Conservation (phyloP, 768 basidiomycete species). For the Pleurotus sapidus region DNA sequence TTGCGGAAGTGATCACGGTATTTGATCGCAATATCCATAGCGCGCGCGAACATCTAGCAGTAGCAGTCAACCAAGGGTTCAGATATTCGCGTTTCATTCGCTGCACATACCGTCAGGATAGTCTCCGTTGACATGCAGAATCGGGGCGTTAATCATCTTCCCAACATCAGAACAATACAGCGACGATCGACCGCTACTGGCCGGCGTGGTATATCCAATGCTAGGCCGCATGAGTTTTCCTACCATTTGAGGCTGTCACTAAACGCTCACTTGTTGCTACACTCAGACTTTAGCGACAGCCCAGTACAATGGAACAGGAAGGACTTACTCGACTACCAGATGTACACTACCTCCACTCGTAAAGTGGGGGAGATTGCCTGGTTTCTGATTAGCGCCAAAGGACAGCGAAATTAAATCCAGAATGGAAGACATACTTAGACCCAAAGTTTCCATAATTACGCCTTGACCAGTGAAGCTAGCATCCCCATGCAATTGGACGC, state of each 20-base stretch:
- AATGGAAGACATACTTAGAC: conserved; percentile 56
- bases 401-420: not conserved
- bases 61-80: not conserved
- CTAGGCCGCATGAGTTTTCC: conserved; percentile 30
- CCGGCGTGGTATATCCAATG: conserved; percentile 91
- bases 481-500: conserved; percentile 89
- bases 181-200: conserved; percentile 79
- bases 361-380: conserved; percentile 87
- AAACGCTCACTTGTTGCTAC: conserved; percentile 54
- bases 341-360: conserved; percentile 90
- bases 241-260: no score
- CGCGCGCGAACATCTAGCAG: conserved; percentile 75
- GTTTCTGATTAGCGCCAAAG: not conserved
- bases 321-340: conserved; percentile 82
- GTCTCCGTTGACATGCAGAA: conserved; percentile 91
- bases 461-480: conserved; percentile 92
- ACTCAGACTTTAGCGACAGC: no score
- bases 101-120: conserved; percentile 68
- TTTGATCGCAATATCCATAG: conserved; percentile 84
- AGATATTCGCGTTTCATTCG: not conserved
- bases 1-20: conserved; percentile 87
- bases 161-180: conserved; percentile 86
- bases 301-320: not conserved
- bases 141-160: conserved; percentile 88
- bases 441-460: conserved; percentile 83